Evolutionary conservation across 2,329 filamentous ascomycete species (phyloP).

Genomic region (Hawksworthiomyces lignivorus): DNA sequence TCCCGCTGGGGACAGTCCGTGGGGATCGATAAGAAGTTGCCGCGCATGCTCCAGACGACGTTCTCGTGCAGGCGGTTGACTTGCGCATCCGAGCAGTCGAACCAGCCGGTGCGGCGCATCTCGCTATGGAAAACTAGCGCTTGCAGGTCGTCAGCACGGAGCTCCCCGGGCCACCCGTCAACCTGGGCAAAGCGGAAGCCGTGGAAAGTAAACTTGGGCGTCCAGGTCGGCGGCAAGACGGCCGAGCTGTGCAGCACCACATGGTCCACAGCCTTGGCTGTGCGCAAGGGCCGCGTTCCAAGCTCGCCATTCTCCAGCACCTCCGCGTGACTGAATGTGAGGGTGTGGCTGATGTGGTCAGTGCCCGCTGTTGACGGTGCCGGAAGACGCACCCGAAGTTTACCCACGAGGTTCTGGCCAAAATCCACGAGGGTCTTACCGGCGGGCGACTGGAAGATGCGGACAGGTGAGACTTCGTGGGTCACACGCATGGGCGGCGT

Average conservation of each 20-base stretch:
- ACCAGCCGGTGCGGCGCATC: conserved; percentile 40
- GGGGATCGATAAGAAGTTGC: conserved; percentile 50
- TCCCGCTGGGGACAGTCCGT: conserved; percentile 53
- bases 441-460: conserved; percentile 24
- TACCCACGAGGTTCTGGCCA: conserved; percentile 51
- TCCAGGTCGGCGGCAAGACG: conserved; percentile 26
- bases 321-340: conserved; percentile 42
- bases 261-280: conserved; percentile 33
- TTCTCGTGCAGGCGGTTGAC: conserved; percentile 50
- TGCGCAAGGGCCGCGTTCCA: conserved; percentile 32
- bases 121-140: conserved; percentile 41
- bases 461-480: conserved; percentile 22
- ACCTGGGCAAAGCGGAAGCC: conserved; percentile 37
- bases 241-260: conserved; percentile 18
- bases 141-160: conserved; percentile 17
- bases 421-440: conserved; percentile 48
- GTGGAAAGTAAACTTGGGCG: conserved; percentile 45
- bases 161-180: conserved; percentile 15
- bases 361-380: too few species aligned
- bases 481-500: conserved; percentile 36
- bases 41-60: conserved; percentile 47
- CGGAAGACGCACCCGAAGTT: conserved; percentile 31
- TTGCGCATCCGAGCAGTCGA: conserved; percentile 42
- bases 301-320: conserved; percentile 44
- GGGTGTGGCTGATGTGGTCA: conserved; percentile 22